phyloP scores from a whole-genome alignment of 129 eudicot species.

The Tagetes patula region DNA sequence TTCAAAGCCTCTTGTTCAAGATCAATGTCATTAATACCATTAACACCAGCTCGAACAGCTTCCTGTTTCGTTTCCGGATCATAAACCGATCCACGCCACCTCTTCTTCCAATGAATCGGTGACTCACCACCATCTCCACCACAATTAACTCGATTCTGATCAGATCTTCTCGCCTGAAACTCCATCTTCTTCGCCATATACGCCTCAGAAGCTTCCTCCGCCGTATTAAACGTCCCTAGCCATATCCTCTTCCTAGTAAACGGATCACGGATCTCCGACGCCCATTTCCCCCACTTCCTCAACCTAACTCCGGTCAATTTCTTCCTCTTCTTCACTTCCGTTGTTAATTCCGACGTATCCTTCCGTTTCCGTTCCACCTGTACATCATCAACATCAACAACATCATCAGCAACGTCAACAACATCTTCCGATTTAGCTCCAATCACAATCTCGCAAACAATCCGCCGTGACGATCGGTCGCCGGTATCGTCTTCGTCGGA shows the following conservation, averaged over 20 bases:
- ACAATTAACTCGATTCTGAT: background rate
- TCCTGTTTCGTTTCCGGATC: constrained; percentile 4
- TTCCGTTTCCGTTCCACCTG: no score
- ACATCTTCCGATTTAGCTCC: constrained; percentile 3
- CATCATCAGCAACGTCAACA: no score
- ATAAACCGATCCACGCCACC: constrained; percentile 7
- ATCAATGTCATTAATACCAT: constrained; percentile 6
- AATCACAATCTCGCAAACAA: constrained; percentile 37
- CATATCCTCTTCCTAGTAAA: constrained; percentile 31
- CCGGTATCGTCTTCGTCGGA: constrained; percentile 33
- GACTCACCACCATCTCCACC: constrained; percentile 1
- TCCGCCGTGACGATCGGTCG: constrained; percentile 31
- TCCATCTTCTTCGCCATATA: constrained; percentile 32
- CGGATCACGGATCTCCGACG: constrained; percentile 48
- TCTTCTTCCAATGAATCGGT: constrained; percentile 27
- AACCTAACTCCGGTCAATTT: constrained; percentile 33
- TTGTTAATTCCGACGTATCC: background rate
- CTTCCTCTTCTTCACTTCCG: constrained; percentile 22
- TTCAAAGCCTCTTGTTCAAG: constrained; percentile 29
- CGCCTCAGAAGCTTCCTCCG: constrained; percentile 38
- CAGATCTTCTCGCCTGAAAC: constrained; percentile 14
- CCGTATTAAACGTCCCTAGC: constrained; percentile 38
- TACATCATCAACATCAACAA: no score
- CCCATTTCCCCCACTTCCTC: constrained; percentile 40
- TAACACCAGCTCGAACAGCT: background rate